Evolutionary conservation across 108 stramenopile genomes (phyloP).

Genomic region (Pseudonitzschia multiseries): DNA sequence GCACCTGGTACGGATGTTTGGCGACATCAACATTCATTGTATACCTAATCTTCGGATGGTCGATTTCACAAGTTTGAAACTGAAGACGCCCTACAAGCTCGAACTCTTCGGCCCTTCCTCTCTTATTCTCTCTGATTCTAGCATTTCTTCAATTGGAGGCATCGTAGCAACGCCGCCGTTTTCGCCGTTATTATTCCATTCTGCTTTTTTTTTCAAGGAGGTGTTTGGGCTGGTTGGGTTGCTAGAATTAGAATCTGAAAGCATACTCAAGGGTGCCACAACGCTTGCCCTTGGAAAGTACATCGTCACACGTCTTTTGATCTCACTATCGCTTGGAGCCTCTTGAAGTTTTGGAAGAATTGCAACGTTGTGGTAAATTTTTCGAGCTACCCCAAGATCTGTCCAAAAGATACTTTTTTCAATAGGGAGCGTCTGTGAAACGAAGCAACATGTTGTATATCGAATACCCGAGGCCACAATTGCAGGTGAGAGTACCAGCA

Average conservation of each 20-base stretch:
- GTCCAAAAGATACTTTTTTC: slow-evolving; percentile 32
- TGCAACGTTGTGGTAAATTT: slow-evolving; percentile 25
- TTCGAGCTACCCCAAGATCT: slow-evolving; percentile 29
- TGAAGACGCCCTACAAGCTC: too few relatives aligned
- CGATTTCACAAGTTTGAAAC: too few relatives aligned
- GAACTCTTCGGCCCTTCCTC: too few relatives aligned
- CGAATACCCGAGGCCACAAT: background rate
- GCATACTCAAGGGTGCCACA: background rate
- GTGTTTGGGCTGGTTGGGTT: background rate
- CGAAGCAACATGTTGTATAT: background rate
- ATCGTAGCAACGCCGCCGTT: too few relatives aligned
- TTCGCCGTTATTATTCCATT: background rate
- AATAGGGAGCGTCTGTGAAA: slow-evolving; percentile 18
- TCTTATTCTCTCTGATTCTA: too few relatives aligned
- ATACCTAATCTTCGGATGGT: too few relatives aligned
- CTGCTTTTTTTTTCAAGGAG: background rate
- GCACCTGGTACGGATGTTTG: too few relatives aligned
- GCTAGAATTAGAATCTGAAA: background rate
- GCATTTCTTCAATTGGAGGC: too few relatives aligned
- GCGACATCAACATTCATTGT: too few relatives aligned
- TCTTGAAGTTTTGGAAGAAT: slow-evolving; percentile 7
- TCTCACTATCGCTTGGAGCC: background rate
- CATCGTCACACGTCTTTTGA: slow-evolving; percentile 6
- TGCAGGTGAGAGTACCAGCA: background rate
- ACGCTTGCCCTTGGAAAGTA: slow-evolving; percentile 4